Percentiles rank a stretch among this genome's conserved stretches.
These are phyloP conservation scores for Pseudodiploospora longispora DNA, from an alignment of 2,329 filamentous ascomycete species.

Conservation along the genomic window DNA sequence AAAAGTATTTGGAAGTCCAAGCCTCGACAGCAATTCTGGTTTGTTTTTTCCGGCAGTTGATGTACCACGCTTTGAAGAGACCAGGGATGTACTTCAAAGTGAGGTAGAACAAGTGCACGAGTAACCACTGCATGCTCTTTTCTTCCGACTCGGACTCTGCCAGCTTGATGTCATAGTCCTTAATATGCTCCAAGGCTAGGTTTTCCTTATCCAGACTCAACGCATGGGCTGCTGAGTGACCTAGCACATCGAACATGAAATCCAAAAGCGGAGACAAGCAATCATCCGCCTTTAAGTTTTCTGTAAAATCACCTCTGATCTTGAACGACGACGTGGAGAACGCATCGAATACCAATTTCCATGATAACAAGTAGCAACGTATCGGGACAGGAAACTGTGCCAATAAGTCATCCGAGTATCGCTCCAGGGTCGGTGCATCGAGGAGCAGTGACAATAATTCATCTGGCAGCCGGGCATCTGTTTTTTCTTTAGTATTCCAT, in stretches of 20 bases:
- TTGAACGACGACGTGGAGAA: slow-evolving; percentile 72
- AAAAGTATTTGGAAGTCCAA: slow-evolving; percentile 83
- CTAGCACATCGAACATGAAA: slow-evolving; percentile 78
- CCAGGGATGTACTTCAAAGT: slow-evolving; percentile 68
- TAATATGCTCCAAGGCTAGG: slow-evolving; percentile 50
- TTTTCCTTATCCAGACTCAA: slow-evolving; percentile 64
- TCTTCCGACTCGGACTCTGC: slow-evolving; percentile 55
- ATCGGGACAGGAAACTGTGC: slow-evolving; percentile 61
- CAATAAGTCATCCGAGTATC: slow-evolving; percentile 56
- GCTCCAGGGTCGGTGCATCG: slow-evolving; percentile 65
- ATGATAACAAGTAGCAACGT: slow-evolving; percentile 77
- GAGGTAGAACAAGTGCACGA: slow-evolving; percentile 81
- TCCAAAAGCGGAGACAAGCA: slow-evolving; percentile 62
- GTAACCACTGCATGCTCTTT: slow-evolving; percentile 71
- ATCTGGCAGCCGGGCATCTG: slow-evolving; percentile 66
- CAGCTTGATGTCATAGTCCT: slow-evolving; percentile 42
- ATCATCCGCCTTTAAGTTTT: slow-evolving; percentile 67
- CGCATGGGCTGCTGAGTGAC: slow-evolving; percentile 65
- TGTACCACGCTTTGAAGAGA: slow-evolving; percentile 77
- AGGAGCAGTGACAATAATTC: slow-evolving; percentile 79
- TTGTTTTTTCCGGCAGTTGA: slow-evolving; percentile 71
- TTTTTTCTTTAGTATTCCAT: slow-evolving; percentile 5
- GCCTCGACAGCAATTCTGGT: slow-evolving; percentile 70
- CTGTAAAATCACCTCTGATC: slow-evolving; percentile 71
- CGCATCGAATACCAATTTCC: slow-evolving; percentile 84